Conservation (phyloP, 1,284 basidiomycete genomes). For the Apiotrichum akiyoshidainum region DNA sequence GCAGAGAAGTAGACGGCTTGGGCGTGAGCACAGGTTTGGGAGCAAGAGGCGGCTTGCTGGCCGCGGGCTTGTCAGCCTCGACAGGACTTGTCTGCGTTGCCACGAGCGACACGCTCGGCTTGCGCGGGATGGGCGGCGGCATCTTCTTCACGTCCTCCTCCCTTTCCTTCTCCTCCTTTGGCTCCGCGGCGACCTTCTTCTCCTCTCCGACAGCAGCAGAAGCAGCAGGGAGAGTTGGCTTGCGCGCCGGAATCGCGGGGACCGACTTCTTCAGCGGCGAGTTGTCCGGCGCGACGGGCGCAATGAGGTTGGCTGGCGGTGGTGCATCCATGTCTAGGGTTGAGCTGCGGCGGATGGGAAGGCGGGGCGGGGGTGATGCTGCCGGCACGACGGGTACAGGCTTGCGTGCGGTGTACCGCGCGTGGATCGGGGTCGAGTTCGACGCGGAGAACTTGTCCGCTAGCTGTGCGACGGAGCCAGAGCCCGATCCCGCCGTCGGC, state of each 20-base stretch:
- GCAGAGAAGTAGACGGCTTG: no score
- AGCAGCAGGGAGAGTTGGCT: background rate
- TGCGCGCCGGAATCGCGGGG: background rate
- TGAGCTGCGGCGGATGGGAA: background rate
- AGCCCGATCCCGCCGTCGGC: background rate
- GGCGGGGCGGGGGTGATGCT: background rate
- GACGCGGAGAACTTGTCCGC: background rate
- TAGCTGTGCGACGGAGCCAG: background rate
- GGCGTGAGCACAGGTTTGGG: no score
- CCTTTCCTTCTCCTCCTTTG: no score
- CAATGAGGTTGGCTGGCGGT: slow-evolving; percentile 7
- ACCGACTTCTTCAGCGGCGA: background rate
- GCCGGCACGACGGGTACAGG: background rate
- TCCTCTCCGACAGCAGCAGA: background rate
- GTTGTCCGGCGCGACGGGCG: slow-evolving; percentile 13
- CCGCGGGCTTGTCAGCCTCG: slow-evolving; percentile 1
- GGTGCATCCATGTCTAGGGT: slow-evolving; percentile 19
- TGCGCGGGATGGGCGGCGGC: no score
- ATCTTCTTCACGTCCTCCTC: no score
- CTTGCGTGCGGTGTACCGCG: background rate
- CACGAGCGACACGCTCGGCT: no score
- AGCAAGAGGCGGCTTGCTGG: no score
- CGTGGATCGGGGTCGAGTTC: background rate
- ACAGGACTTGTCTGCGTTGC: background rate
- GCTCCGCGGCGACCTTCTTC: no score